phyloP scores from a whole-genome alignment of 805 yeast species.

The Spathaspora sp. region DNA sequence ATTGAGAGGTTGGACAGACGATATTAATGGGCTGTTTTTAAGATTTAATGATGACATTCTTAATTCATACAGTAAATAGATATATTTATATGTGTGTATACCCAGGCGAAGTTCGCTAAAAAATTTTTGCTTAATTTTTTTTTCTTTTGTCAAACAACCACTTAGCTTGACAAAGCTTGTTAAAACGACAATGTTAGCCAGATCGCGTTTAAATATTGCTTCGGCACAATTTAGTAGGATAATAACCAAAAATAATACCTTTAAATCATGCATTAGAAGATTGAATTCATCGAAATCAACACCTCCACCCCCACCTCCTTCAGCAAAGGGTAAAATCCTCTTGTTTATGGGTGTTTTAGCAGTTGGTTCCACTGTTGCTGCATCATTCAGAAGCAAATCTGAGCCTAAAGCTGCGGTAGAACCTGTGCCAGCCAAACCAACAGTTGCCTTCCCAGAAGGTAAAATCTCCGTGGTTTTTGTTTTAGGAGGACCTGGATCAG shows the following conservation, averaged over 20 bases:
- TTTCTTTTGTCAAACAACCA: not conserved
- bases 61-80: slow-evolving; percentile 2
- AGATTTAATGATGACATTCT: slow-evolving; percentile 51
- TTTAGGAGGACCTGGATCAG: slow-evolving; percentile 97
- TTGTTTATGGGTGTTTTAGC: slow-evolving; percentile 43
- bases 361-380: slow-evolving; percentile 44
- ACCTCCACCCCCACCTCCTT: slow-evolving; percentile 12
- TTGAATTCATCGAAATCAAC: slow-evolving; percentile 4
- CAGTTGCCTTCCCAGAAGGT: slow-evolving; percentile 52
- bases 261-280: slow-evolving; percentile 1
- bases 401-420: slow-evolving; percentile 46
- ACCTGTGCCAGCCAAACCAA: slow-evolving; percentile 22
- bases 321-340: slow-evolving; percentile 22
- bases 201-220: not conserved
- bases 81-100: not conserved
- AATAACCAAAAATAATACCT: not conserved
- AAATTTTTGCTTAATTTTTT: not conserved
- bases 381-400: slow-evolving; percentile 40
- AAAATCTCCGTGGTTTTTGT: slow-evolving; percentile 83
- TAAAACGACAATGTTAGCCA: not conserved
- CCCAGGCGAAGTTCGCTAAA: not conserved
- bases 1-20: slow-evolving; percentile 49
- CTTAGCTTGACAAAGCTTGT: not conserved
- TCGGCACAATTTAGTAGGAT: not conserved
- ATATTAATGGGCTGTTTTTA: slow-evolving; percentile 63